Base-by-base conservation (phyloP, 768 basidiomycete species). In the Tricholoma sp. region DNA sequence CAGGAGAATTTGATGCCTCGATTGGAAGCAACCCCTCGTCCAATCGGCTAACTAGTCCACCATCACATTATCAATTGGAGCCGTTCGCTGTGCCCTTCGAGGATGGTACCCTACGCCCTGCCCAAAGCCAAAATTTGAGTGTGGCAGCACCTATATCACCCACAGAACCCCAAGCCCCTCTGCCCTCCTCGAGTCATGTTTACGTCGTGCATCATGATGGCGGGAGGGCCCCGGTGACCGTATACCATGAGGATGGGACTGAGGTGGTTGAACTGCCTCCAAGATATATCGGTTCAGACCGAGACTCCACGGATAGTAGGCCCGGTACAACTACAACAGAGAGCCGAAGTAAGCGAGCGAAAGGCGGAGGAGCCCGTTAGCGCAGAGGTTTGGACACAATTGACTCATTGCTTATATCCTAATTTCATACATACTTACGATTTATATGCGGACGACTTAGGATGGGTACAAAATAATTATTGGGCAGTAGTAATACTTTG, bases 191-290 rank as follows among this genome's bases (percentile, higher is more conserved):
- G 42, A 63, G 60, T 42, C 72, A 72, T 64, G 76, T 83, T 8
- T 84, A 84, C 59, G 80, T 84, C 39, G 76, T 86, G 32, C 84
- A 84, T 59, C 83, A 84, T 61, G 83, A 85, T 61, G 76, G 74
- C n/a, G 80, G 82, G 10, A 65, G 75, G 13, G 68, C 82, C 15
- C 84, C 84, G 0, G 80, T 86, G 39, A 81, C 82, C 2, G 80
- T 83, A 17, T 83, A 79, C 60, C 78, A 81, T 53, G 71, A 75
- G 53, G 75, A 78, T 45, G 83, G 82, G 13, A 77, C 81, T 8
- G 73, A 80, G 57, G 79, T 85, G 6, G 80, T 83, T 9, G 84
- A 86, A 68, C 71, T 86, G 9, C 84, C 83, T 6, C 83, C 83
- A 5, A 69, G 75, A 34, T 85, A 84, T 54, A 32, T 52, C 44